These are phyloP conservation scores for Trypanosoma rangeli DNA, from an alignment of 208 protist species.

Conservation along the genomic window DNA sequence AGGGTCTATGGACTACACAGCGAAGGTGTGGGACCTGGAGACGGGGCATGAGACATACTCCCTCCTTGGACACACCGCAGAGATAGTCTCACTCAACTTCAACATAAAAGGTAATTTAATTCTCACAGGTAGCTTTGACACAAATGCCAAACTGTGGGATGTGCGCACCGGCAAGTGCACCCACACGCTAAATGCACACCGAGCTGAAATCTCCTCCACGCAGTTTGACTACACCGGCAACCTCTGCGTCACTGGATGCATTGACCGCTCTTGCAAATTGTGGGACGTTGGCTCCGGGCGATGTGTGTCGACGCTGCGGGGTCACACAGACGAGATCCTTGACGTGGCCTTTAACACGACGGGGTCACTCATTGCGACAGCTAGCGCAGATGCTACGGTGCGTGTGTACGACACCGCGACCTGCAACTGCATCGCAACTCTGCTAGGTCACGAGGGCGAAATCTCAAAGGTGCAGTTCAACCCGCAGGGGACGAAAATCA, in stretches of 20 bases:
- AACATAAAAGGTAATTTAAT: slow-evolving; percentile 88
- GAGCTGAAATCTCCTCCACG: slow-evolving; percentile 92
- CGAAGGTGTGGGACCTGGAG: slow-evolving; percentile 94
- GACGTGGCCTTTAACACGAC: slow-evolving; percentile 92
- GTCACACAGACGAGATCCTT: slow-evolving; percentile 94
- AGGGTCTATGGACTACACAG: slow-evolving; percentile 95
- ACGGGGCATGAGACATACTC: slow-evolving; percentile 89
- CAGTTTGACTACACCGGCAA: slow-evolving; percentile 94
- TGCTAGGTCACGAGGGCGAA: slow-evolving; percentile 93
- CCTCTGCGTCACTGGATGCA: slow-evolving; percentile 91
- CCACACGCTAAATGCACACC: slow-evolving; percentile 91
- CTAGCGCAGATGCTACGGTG: slow-evolving; percentile 93
- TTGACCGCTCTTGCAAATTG: slow-evolving; percentile 95
- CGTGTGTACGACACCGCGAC: slow-evolving; percentile 92
- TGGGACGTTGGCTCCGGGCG: slow-evolving; percentile 93
- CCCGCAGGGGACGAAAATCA: slow-evolving; percentile 93
- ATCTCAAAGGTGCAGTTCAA: slow-evolving; percentile 96
- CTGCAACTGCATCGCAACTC: slow-evolving; percentile 80
- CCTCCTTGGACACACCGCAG: slow-evolving; percentile 91
- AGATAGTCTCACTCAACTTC: slow-evolving; percentile 94
- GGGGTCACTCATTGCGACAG: slow-evolving; percentile 90
- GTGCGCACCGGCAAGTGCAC: slow-evolving; percentile 83
- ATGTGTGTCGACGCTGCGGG: slow-evolving; percentile 88
- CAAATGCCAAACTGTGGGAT: slow-evolving; percentile 94
- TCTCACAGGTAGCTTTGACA: slow-evolving; percentile 95